These are phyloP conservation scores for Cynara cardunculus DNA, from an alignment of 129 eudicot species.

Conservation along the genomic window DNA sequence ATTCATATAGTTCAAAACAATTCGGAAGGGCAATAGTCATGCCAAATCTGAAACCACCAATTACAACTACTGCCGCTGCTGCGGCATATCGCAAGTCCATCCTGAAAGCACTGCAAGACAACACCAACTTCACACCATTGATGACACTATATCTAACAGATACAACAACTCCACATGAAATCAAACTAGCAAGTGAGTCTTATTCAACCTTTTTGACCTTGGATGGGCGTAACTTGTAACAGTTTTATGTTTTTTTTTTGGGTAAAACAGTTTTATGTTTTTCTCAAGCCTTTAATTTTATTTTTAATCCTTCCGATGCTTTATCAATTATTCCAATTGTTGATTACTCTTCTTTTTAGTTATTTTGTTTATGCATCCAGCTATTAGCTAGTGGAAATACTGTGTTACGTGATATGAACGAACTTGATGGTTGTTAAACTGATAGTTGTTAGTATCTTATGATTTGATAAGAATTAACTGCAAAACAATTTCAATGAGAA, in stretches of 20 bases:
- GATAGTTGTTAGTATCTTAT: background rate
- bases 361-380: slow-evolving; percentile 7
- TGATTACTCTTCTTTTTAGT: background rate
- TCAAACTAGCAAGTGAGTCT: slow-evolving; percentile 88
- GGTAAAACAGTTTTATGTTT: background rate
- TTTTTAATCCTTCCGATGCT: background rate
- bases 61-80: slow-evolving; percentile 84
- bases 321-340: background rate
- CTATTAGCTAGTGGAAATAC: background rate
- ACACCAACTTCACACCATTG: slow-evolving; percentile 74
- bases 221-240: background rate
- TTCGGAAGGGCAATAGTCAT: slow-evolving; percentile 92
- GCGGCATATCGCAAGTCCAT: slow-evolving; percentile 59
- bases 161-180: slow-evolving; percentile 74
- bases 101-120: slow-evolving; percentile 56
- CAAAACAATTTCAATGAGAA: background rate
- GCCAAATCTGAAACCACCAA: slow-evolving; percentile 94
- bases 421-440: background rate
- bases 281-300: background rate
- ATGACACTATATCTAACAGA: slow-evolving; percentile 97
- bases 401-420: background rate
- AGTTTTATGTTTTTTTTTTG: background rate
- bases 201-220: background rate
- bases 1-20: slow-evolving; percentile 54
- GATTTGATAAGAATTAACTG: background rate